Conservation (phyloP, 169 alveolate species). For the Plasmodium yoelii region DNA sequence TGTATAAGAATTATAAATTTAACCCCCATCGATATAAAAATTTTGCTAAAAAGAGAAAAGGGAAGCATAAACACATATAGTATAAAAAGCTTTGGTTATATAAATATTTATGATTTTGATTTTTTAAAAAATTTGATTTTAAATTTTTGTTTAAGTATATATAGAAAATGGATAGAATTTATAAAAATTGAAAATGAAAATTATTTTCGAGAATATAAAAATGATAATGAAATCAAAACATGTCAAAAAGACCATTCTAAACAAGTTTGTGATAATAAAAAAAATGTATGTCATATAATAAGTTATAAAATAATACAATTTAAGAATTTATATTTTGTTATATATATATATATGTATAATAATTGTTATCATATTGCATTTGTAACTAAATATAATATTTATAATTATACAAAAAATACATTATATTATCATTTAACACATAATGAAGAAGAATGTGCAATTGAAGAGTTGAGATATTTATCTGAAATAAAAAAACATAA, state of each 20-base stretch:
- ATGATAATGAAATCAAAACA: no score
- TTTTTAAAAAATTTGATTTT: slow-evolving; percentile 34
- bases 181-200: slow-evolving; percentile 32
- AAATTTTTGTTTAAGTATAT: slow-evolving; percentile 21
- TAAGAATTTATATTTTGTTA: slow-evolving; percentile 16
- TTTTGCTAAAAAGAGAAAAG: slow-evolving; percentile 48
- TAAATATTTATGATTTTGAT: slow-evolving; percentile 52
- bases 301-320: slow-evolving; percentile 23
- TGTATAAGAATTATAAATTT: slow-evolving; percentile 36
- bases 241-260: no score
- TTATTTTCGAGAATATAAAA: background rate
- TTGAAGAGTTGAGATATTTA: slow-evolving; percentile 13
- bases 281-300: background rate
- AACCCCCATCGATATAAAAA: slow-evolving; percentile 33
- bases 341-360: slow-evolving; percentile 25
- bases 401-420: slow-evolving; percentile 28
- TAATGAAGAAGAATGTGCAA: slow-evolving; percentile 21
- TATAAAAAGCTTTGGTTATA: slow-evolving; percentile 21
- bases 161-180: slow-evolving; percentile 45
- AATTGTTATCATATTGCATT: slow-evolving; percentile 15
- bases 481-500: slow-evolving; percentile 38
- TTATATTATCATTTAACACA: slow-evolving; percentile 21
- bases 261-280: no score
- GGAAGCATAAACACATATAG: slow-evolving; percentile 63
- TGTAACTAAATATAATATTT: slow-evolving; percentile 29